These are phyloP conservation scores for Gelatoporia subvermispora DNA, from an alignment of 768 basidiomycete species.

Conservation along the genomic window DNA sequence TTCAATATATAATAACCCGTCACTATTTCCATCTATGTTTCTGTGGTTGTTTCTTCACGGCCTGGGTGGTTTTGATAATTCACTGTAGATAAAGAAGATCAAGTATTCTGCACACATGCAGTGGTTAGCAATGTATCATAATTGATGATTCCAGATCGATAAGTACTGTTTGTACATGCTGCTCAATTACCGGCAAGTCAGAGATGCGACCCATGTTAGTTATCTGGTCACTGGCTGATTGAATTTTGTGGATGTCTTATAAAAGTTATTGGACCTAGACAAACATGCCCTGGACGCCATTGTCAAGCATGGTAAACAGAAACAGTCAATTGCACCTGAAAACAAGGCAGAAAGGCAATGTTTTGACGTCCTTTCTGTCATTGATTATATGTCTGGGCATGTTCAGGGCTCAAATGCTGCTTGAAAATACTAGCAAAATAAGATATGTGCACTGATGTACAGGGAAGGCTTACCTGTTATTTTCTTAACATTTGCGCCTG, in stretches of 20 bases:
- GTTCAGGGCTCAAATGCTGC: conserved; percentile 12
- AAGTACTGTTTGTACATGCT: conserved; percentile 11
- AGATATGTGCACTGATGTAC: conserved; percentile 14
- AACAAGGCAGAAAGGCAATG: conserved; percentile 5
- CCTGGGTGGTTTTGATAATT: conserved; percentile 7
- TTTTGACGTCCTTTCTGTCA: conserved; percentile 5
- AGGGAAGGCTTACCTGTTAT: conserved; percentile 9
- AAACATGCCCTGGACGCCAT: conserved; percentile 1
- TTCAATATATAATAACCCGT: conserved; percentile 11
- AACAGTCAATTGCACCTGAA: conserved; percentile 2
- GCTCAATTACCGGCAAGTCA: conserved; percentile 20
- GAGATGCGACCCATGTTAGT: conserved; percentile 5
- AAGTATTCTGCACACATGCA: neutral
- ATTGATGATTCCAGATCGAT: conserved; percentile 17
- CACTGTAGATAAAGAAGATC: neutral
- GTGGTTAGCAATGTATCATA: conserved; percentile 13
- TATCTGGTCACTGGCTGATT: conserved; percentile 5
- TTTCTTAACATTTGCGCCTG: neutral
- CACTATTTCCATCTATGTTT: conserved; percentile 11
- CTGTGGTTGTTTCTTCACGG: conserved; percentile 16
- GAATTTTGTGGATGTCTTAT: conserved; percentile 6
- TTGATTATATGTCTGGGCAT: conserved; percentile 10
- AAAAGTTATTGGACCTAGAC: conserved; percentile 2
- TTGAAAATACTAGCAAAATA: conserved; percentile 11
- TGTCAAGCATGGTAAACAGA: neutral